Evolutionary conservation across 169 alveolate genomes (phyloP).

Genomic region (Plasmodium gaboni): DNA sequence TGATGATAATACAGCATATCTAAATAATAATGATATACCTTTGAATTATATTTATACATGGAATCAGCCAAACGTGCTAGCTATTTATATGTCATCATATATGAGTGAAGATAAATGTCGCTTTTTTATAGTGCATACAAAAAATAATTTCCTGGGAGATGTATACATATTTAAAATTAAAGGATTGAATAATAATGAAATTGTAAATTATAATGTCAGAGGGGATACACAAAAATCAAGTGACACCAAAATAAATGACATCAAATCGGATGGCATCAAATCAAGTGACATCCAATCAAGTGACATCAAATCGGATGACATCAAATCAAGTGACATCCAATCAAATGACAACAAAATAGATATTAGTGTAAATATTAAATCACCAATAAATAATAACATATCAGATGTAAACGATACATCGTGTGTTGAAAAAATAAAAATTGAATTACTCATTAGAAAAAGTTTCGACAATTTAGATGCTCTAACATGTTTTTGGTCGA

Average conservation of each 20-base stretch:
- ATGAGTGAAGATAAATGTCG: constrained; percentile 17
- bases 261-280: not conserved
- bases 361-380: too few species aligned
- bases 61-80: constrained; percentile 56
- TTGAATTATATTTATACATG: constrained; percentile 22
- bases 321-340: too few species aligned
- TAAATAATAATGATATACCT: constrained; percentile 18
- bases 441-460: constrained; percentile 10
- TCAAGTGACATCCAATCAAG: too few species aligned
- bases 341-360: too few species aligned
- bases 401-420: not conserved
- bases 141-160: constrained; percentile 59
- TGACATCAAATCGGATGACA: too few species aligned
- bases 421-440: not conserved
- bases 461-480: constrained; percentile 25
- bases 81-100: constrained; percentile 38
- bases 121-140: constrained; percentile 49
- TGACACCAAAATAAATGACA: too few species aligned
- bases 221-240: not conserved
- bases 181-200: not conserved
- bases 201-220: too few species aligned
- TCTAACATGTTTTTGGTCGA: constrained; percentile 22
- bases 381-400: not conserved
- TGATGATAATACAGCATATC: not conserved
- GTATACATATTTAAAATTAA: constrained; percentile 41